Conservation (phyloP, 1,284 basidiomycete genomes). For the Xerocomus minutiporus region DNA sequence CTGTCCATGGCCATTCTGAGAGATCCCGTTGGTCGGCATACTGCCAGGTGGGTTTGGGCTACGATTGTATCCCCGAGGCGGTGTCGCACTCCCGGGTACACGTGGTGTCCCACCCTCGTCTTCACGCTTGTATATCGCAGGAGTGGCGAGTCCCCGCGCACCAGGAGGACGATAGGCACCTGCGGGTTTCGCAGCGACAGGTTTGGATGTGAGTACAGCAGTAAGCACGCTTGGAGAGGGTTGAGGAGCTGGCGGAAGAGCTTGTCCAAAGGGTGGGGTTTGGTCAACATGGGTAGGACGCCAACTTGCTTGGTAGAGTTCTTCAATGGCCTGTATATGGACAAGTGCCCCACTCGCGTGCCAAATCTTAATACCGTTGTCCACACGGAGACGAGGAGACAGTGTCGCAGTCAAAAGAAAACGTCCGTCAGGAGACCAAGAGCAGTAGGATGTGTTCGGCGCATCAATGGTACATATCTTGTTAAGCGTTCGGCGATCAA, state of each 20-base stretch:
- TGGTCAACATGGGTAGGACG: slow-evolving; percentile 67
- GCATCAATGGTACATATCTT: slow-evolving; percentile 89
- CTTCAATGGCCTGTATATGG: slow-evolving; percentile 73
- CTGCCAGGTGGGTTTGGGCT: slow-evolving; percentile 34
- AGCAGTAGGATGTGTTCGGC: slow-evolving; percentile 88
- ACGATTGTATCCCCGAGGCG: slow-evolving; percentile 38
- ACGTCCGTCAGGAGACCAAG: slow-evolving; percentile 93
- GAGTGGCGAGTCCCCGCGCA: slow-evolving; percentile 82
- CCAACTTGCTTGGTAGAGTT: slow-evolving; percentile 89
- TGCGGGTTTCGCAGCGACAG: slow-evolving; percentile 52
- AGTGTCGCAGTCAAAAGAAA: slow-evolving; percentile 93
- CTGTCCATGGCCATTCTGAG: slow-evolving; percentile 31
- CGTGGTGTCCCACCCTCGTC: slow-evolving; percentile 68
- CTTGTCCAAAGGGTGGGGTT: slow-evolving; percentile 67
- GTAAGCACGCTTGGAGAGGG: slow-evolving; percentile 57
- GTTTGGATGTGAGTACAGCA: slow-evolving; percentile 30
- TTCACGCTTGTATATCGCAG: slow-evolving; percentile 82
- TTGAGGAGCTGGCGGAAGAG: slow-evolving; percentile 72
- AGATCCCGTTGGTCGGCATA: slow-evolving; percentile 21
- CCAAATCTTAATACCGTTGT: slow-evolving; percentile 96
- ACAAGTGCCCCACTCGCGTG: slow-evolving; percentile 86
- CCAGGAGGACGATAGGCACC: slow-evolving; percentile 92
- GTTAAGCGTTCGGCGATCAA: slow-evolving; percentile 81
- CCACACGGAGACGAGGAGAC: slow-evolving; percentile 90
- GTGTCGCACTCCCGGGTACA: slow-evolving; percentile 54